phyloP scores from a whole-genome alignment of 805 yeast genomes.

The Sugiyamaella valdiviana region DNA sequence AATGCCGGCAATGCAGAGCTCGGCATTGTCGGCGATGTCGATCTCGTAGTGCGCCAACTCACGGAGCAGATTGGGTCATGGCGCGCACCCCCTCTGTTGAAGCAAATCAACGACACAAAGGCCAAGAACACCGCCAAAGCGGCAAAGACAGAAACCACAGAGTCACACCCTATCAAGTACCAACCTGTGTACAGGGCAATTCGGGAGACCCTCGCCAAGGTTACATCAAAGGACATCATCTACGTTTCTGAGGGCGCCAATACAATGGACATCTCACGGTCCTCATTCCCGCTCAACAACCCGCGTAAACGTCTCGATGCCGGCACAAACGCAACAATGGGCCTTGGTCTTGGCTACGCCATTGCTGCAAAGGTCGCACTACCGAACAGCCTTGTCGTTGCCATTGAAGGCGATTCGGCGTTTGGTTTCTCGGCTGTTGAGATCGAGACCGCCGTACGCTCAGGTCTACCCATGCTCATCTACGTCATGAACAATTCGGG shows the following conservation, averaged over 20 bases:
- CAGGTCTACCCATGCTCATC: slow-evolving; percentile 47
- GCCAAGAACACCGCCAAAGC: slow-evolving; percentile 33
- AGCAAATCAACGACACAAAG: slow-evolving; percentile 22
- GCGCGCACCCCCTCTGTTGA: slow-evolving; percentile 32
- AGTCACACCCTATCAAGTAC: slow-evolving; percentile 38
- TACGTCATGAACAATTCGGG: slow-evolving; percentile 72
- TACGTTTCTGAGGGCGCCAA: slow-evolving; percentile 68
- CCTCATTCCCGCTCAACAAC: slow-evolving; percentile 47
- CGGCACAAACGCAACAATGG: slow-evolving; percentile 76
- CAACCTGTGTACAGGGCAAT: slow-evolving; percentile 48
- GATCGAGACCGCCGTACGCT: slow-evolving; percentile 60
- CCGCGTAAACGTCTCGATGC: slow-evolving; percentile 61
- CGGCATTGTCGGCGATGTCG: slow-evolving; percentile 54
- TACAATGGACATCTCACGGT: slow-evolving; percentile 66
- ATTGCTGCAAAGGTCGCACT: slow-evolving; percentile 50
- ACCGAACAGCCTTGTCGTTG: slow-evolving; percentile 43
- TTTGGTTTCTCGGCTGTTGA: slow-evolving; percentile 72
- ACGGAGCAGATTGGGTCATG: slow-evolving; percentile 28
- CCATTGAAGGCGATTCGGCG: slow-evolving; percentile 72
- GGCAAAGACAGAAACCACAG: slow-evolving; percentile 29
- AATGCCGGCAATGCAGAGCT: slow-evolving; percentile 35
- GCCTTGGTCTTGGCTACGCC: slow-evolving; percentile 65
- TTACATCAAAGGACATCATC: slow-evolving; percentile 23
- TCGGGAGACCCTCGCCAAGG: slow-evolving; percentile 34
- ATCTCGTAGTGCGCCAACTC: slow-evolving; percentile 37